Base-by-base conservation (phyloP, 768 basidiomycete species). In the Suillus alpinus region DNA sequence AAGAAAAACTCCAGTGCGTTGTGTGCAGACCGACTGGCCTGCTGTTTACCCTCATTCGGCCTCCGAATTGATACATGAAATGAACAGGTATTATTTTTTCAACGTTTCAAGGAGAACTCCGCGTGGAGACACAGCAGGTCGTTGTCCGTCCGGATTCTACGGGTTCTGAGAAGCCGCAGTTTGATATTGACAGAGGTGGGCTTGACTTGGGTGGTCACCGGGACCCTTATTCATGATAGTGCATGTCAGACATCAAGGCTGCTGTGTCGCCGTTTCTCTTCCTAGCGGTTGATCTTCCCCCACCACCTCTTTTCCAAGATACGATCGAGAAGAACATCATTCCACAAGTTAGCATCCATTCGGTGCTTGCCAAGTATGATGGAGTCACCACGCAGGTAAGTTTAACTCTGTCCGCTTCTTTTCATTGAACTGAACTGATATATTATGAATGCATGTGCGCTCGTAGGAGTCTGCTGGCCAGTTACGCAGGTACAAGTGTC, bases 301-400 rank as follows among this genome's bases (percentile, higher is more conserved):
- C 97, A 0, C 95, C 95, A n/a, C 97, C 96, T 16, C 77, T 99
- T 41, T 99, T 98, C 76, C 96, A 98, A 76, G 95, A 98, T 71
- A 77, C 91, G 4, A 84, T 96, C 50, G 95, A 97, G 78, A 97
- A 97, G 78, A 98, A 98, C 73, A 98, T 99, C 72, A 97, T 98
- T 65, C 97, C 97, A 36, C 97, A 99, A 81, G 93, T 97, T 62
- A 90, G 89, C 50, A 87, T 99, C 60, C 86, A 94, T 61, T 87
- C 88, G 12, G 88, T 98, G 32, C 81, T 98, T 26, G 83, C 90
- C 20, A 99, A 99, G 75, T 99, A 95, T 75, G 94, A 98, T 74
- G 97, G 97, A 14, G 80, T 78, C 65, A 92, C 90, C 4, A 91
- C 95, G 16, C 94, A 95, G 81, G 94, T 90, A 68, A 68, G 79